Evolutionary conservation across 148 eudicot species (phyloP).

Genomic region (Vaccinium corymbosum): DNA sequence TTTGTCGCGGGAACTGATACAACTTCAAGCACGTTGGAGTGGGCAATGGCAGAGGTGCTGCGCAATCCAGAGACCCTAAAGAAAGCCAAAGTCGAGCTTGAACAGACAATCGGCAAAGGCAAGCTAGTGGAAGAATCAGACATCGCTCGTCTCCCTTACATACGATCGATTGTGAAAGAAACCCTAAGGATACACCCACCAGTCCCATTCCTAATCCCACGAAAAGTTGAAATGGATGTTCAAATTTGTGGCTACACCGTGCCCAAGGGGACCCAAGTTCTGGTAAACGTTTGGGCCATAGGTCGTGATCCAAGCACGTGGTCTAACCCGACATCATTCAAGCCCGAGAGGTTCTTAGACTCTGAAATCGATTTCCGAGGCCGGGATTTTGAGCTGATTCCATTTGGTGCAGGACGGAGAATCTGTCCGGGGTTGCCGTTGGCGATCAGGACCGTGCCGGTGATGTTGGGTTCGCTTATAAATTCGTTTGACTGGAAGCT

Average conservation of each 20-base stretch:
- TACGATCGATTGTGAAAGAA: slow-evolving; percentile 9
- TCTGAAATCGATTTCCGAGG: slow-evolving; percentile 9
- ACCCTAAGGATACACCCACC: slow-evolving; percentile 11
- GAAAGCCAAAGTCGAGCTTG: slow-evolving; percentile 13
- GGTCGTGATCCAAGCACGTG: slow-evolving; percentile 10
- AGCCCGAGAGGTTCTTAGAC: slow-evolving; percentile 14
- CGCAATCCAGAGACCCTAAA: slow-evolving; percentile 8
- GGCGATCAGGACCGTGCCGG: slow-evolving; percentile 10
- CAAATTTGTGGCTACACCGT: slow-evolving; percentile 10
- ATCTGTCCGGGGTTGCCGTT: slow-evolving; percentile 16
- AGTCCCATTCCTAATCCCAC: slow-evolving; percentile 13
- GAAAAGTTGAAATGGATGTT: neutral
- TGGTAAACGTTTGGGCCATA: slow-evolving; percentile 16
- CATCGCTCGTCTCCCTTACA: slow-evolving; percentile 2
- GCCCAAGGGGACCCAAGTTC: slow-evolving; percentile 11
- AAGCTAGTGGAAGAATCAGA: slow-evolving; percentile 14
- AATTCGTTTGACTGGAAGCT: slow-evolving; percentile 19
- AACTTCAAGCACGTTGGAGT: slow-evolving; percentile 13
- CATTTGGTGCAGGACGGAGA: slow-evolving; percentile 13
- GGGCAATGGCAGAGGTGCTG: slow-evolving; percentile 19
- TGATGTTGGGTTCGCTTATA: slow-evolving; percentile 17
- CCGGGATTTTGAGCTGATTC: slow-evolving; percentile 14
- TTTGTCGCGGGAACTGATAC: slow-evolving; percentile 13
- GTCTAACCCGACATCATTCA: neutral
- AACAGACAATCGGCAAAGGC: slow-evolving; percentile 13